Conservation (phyloP, 139 green algal genomes). For the Coccomyxa sp. region DNA sequence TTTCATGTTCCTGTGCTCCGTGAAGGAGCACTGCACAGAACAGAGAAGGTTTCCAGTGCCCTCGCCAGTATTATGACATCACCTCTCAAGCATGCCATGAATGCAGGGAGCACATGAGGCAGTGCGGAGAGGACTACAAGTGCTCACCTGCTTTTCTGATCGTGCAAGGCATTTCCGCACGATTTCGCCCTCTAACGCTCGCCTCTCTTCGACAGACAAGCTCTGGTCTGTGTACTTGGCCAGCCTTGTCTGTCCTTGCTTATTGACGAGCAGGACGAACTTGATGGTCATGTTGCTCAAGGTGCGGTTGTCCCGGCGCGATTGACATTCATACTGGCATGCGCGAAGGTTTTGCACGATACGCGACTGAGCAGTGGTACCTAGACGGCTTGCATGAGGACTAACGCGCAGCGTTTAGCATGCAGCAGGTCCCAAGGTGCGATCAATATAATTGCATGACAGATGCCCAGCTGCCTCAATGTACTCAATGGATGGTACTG, state of each 20-base stretch:
- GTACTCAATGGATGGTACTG: too few species aligned
- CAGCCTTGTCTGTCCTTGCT: slow-evolving; percentile 97
- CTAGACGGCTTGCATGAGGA: too few species aligned
- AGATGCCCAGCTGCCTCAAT: too few species aligned
- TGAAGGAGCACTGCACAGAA: slow-evolving; percentile 87
- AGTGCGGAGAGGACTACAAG: too few species aligned
- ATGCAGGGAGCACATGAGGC: too few species aligned
- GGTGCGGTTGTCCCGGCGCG: too few species aligned
- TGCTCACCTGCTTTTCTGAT: slow-evolving; percentile 83
- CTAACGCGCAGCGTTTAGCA: too few species aligned
- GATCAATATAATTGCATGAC: too few species aligned
- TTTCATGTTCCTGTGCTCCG: slow-evolving; percentile 91
- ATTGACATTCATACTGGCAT: too few species aligned
- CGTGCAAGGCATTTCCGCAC: slow-evolving; percentile 92
- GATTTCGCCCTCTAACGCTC: slow-evolving; percentile 88
- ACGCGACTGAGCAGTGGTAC: too few species aligned
- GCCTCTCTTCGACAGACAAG: slow-evolving; percentile 71
- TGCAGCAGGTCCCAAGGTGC: too few species aligned
- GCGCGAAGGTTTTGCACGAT: too few species aligned
- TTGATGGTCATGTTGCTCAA: slow-evolving; percentile 80
- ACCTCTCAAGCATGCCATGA: background rate
- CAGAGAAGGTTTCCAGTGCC: background rate
- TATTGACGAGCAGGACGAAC: slow-evolving; percentile 98
- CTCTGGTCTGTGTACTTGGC: slow-evolving; percentile 91
- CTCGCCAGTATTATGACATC: background rate